A percentile compares a stretch with the other conserved stretches of the same genome.
Evolutionary conservation across 352 stramenopile genomes (phyloP).

Genomic region (Globisporangium spiculum): DNA sequence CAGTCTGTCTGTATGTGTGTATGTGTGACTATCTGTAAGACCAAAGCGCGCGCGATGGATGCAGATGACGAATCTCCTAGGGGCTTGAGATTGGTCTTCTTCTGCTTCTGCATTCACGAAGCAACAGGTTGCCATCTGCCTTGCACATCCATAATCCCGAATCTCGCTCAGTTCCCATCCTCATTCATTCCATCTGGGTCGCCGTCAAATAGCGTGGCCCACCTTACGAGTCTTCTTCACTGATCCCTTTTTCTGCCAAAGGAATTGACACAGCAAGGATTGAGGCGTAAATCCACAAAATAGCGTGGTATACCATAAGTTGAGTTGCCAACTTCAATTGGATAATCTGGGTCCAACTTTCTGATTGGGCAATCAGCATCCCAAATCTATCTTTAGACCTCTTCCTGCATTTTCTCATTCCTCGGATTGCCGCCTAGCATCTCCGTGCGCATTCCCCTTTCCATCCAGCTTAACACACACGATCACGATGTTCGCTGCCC

Average conservation of each 20-base stretch:
- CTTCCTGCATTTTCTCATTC: background rate
- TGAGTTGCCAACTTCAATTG: background rate
- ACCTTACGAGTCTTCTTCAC: background rate
- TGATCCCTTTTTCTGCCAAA: background rate
- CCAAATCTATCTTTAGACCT: slow-evolving; percentile 6
- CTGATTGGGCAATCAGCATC: slow-evolving; percentile 2
- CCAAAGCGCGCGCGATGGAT: no score
- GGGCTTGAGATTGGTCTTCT: background rate
- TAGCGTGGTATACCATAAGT: background rate
- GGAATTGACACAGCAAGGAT: no score
- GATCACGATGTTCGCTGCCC: slow-evolving; percentile 1
- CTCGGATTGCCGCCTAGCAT: background rate
- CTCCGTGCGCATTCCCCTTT: background rate
- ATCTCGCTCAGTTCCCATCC: background rate
- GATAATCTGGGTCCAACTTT: background rate
- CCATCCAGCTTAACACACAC: background rate
- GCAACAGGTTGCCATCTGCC: background rate
- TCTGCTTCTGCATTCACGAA: background rate
- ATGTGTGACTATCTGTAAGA: no score
- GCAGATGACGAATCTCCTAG: background rate
- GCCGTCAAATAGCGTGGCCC: background rate
- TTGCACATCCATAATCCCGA: background rate
- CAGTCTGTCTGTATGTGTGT: background rate
- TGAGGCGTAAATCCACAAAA: no score
- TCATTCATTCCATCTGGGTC: background rate